Conservation (phyloP, 192 early-diverging fungal species). For the Ambispora gerdemannii region DNA sequence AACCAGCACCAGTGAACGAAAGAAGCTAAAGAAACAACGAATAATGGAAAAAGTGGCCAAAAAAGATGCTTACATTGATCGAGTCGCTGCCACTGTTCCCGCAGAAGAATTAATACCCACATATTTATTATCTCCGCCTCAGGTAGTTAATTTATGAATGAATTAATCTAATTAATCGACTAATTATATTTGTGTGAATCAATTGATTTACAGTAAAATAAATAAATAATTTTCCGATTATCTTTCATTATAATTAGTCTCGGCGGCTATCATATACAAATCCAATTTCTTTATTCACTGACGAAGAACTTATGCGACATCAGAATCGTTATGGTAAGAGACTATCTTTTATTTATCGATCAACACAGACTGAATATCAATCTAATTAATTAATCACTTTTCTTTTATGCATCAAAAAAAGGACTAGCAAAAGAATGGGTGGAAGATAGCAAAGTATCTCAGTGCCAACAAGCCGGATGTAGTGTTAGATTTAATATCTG, state of each 20-base stretch:
- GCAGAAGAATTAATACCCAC: slow-evolving; percentile 1
- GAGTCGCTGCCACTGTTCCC: background rate
- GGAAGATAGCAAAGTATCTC: slow-evolving; percentile 27
- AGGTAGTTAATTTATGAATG: background rate
- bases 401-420: background rate
- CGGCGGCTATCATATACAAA: slow-evolving; percentile 18
- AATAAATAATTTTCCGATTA: background rate
- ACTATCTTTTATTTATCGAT: no score
- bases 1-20: background rate
- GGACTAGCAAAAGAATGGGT: slow-evolving; percentile 26
- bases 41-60: background rate
- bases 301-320: slow-evolving; percentile 28
- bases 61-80: background rate
- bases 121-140: slow-evolving; percentile 22
- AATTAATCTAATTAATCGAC: background rate
- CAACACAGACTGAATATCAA: no score
- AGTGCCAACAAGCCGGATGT: slow-evolving; percentile 24
- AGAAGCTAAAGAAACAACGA: background rate
- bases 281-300: slow-evolving; percentile 27
- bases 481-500: slow-evolving; percentile 20
- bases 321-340: slow-evolving; percentile 22
- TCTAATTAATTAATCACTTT: background rate
- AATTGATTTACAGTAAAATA: no score
- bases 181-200: background rate
- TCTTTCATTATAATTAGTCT: slow-evolving; percentile 3